phyloP scores from a whole-genome alignment of 768 basidiomycete species.

The Russula sp. region DNA sequence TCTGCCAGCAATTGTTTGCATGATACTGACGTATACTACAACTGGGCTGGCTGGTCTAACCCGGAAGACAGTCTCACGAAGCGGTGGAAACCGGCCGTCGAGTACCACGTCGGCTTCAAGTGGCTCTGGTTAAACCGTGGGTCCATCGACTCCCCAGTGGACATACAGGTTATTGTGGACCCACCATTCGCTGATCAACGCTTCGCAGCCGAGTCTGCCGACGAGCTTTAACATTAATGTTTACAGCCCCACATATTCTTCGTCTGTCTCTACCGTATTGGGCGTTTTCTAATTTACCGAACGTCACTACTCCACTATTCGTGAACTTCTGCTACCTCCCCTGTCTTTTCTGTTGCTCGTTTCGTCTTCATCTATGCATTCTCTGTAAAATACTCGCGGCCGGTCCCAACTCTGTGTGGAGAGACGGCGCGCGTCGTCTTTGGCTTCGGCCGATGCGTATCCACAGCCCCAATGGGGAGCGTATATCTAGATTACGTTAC shows the following conservation, averaged over 20 bases:
- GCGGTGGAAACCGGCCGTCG: slow-evolving; percentile 42
- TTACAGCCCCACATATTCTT: background rate
- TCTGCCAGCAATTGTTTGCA: slow-evolving; percentile 39
- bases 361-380: slow-evolving; percentile 7
- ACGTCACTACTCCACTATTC: background rate
- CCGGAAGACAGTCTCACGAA: slow-evolving; percentile 34
- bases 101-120: slow-evolving; percentile 43
- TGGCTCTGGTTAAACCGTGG: slow-evolving; percentile 45
- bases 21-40: slow-evolving; percentile 36
- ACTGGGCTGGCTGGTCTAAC: slow-evolving; percentile 45
- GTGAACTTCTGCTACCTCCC: background rate
- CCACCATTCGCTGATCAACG: slow-evolving; percentile 40
- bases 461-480: slow-evolving; percentile 87
- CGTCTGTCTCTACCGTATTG: background rate
- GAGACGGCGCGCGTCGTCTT: slow-evolving; percentile 22
- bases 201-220: slow-evolving; percentile 18
- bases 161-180: slow-evolving; percentile 32
- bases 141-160: slow-evolving; percentile 25
- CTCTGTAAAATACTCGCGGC: slow-evolving; percentile 26
- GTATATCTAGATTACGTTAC: slow-evolving; percentile 51
- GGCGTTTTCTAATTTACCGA: background rate
- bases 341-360: slow-evolving; percentile 2
- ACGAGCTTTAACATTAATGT: too few relatives aligned
- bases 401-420: slow-evolving; percentile 15
- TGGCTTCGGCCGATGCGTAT: slow-evolving; percentile 78